Conservation (phyloP, 2,329 filamentous ascomycete species). For the Fonsecaea nubica region DNA sequence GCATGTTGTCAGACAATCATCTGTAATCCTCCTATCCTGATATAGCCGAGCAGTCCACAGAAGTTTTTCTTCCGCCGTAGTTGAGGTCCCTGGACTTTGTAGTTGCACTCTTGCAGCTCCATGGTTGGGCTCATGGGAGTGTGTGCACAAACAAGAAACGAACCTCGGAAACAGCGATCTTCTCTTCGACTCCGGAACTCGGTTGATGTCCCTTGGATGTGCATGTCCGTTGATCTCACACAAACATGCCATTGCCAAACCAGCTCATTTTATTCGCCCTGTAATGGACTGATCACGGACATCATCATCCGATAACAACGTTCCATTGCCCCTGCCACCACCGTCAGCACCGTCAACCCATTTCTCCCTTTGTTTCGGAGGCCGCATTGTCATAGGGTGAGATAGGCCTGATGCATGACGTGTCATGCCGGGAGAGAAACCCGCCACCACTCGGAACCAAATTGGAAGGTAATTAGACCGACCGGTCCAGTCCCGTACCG, state of each 20-base stretch:
- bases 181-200: slow-evolving; percentile 15
- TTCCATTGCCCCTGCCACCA: slow-evolving; percentile 9
- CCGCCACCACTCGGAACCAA: slow-evolving; percentile 14
- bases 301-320: slow-evolving; percentile 10
- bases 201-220: slow-evolving; percentile 4
- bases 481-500: slow-evolving; percentile 5
- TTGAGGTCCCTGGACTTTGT: background rate
- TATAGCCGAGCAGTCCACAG: background rate
- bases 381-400: slow-evolving; percentile 11
- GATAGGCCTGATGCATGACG: slow-evolving; percentile 11
- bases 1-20: background rate
- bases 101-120: background rate
- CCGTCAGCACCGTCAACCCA: slow-evolving; percentile 10
- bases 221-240: slow-evolving; percentile 17
- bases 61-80: no score
- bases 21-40: background rate
- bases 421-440: slow-evolving; percentile 15
- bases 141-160: background rate
- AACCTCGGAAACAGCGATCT: slow-evolving; percentile 1
- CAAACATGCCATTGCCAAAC: slow-evolving; percentile 3
- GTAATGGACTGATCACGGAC: slow-evolving; percentile 8
- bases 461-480: slow-evolving; percentile 7
- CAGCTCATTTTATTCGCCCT: background rate
- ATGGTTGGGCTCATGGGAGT: background rate
- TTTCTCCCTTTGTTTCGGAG: slow-evolving; percentile 6